Evolutionary conservation across 495 filamentous ascomycete species (phyloP), one percentile per base, ranked within the genome.

Genomic region (Paragyromitra xinjiangensis): DNA sequence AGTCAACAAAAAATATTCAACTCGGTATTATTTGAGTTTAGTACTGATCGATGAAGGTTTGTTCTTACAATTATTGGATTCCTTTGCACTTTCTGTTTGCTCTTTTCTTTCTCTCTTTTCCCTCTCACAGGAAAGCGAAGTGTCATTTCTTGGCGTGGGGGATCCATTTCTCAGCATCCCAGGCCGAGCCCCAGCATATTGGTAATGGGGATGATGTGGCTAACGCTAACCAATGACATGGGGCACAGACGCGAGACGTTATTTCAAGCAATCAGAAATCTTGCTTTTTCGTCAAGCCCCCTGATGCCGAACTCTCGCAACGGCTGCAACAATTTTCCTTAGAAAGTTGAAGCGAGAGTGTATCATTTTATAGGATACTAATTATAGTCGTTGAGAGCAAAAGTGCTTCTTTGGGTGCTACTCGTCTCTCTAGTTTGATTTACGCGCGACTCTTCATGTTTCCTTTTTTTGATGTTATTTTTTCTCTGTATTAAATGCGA

Each of bases 1-100:
- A 84, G 95, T 99, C 73, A 99, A 99, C 90, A 99, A 98, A 89
- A 98, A 98, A 85, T 99, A 95, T 84, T 98, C 95, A 42, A 98
- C 96, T 69, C 88, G 95, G 78, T 99, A 99, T 85, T 98, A 99
- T 85, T 88, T 99, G 65, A 97, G 93, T 84, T 85, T 99, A 79
- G 95, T 99, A 9, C 87, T 98, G 78, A 98, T 98, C 77, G 95
- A 98, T 84, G 95, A 98, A 89, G 93, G 93, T 92, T 86, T 62
- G 87, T 78, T 59, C 45, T 29, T 39, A 16, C n/a, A 64, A 34
- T 71, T 62, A 58, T 39, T 5, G 22, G n/a, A 58, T 58, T 39
- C 37, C 22, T 45, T 4, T 67, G 44, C 34, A 7, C 19, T 50
- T 22, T 50, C 16, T 73, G 64, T 39, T n/a, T 63, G 39, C 29